Base-by-base conservation (phyloP, 805 yeast genomes). In the Metschnikowia corniflorae region DNA sequence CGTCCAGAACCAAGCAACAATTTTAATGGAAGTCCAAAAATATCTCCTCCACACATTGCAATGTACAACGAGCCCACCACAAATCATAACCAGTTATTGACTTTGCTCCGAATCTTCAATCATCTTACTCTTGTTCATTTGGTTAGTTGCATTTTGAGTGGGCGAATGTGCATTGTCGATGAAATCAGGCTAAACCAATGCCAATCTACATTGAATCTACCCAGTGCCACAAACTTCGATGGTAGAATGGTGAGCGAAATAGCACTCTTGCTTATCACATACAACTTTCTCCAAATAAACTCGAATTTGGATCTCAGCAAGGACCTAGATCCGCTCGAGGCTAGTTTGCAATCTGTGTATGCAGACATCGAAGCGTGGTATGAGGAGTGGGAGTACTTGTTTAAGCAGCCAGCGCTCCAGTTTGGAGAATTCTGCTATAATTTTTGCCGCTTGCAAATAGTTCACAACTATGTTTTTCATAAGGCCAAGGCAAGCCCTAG, bases 221-320 rank as follows among this genome's bases (percentile, higher is more conserved):
- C 79, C 4, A 65, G 75, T 23, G 76, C 88, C 2, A 81, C 88
- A 5, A 82, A 82, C 51, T 85, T 84, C 54, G 95, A 85, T 53
- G 86, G 85, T n/a, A 61, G 93, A 40, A 82, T 85, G 77, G 80
- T 83, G 6, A 80, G 87, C 26, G 94, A 85, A 56, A 77, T 82
- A 33, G 73, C 79, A 14, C 66, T 82, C 8, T 76, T 80, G 36
- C 55, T 75, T 13, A 68, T 77, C 9, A 66, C 80, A 0, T 82
- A 82, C 58, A 73, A 74, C 39, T 81, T 68, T 54, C 61, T 80
- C 15, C 81, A 79, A 35, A 41, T 52, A 9, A 60, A 49, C 34
- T 44, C 61, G 17, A 58, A 55, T 37, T 31, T 38, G 16, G 41
- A 35, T 10, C 20, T 37, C 5, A 21, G 33, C 21, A 36, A 33